Percentiles rank a stretch among this genome's conserved stretches.
phyloP scores from a whole-genome alignment of 192 early-diverging fungal species.

The Pecoramyces ruminantium region DNA sequence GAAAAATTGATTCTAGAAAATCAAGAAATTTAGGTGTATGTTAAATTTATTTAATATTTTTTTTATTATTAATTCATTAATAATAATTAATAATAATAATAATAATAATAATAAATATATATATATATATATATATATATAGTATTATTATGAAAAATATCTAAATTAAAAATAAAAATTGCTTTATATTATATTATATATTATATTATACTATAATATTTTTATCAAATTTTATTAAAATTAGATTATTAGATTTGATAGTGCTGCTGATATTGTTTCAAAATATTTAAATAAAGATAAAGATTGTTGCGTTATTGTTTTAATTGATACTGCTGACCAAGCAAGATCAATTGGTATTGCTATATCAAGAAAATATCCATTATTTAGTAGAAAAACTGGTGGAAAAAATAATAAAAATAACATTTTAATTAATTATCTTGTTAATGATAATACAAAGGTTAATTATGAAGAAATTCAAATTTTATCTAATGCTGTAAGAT shows the following conservation, averaged over 20 bases:
- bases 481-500: constrained; percentile 9
- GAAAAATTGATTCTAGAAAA: not conserved
- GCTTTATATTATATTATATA: too few species aligned
- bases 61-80: too few species aligned
- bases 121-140: too few species aligned
- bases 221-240: too few species aligned
- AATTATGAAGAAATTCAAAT: not conserved
- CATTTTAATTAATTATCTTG: not conserved
- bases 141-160: too few species aligned
- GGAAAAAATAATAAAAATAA: not conserved
- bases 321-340: not conserved
- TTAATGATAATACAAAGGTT: not conserved
- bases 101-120: too few species aligned
- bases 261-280: not conserved
- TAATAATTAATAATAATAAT: too few species aligned
- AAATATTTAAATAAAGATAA: not conserved
- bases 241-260: not conserved
- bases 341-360: not conserved
- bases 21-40: not conserved
- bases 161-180: too few species aligned
- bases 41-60: too few species aligned
- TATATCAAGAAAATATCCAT: constrained; percentile 16
- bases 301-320: not conserved
- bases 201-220: too few species aligned
- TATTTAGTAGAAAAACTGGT: constrained; percentile 11